phyloP scores from a whole-genome alignment of 2,329 filamentous ascomycete species.

The Amauroascus niger region DNA sequence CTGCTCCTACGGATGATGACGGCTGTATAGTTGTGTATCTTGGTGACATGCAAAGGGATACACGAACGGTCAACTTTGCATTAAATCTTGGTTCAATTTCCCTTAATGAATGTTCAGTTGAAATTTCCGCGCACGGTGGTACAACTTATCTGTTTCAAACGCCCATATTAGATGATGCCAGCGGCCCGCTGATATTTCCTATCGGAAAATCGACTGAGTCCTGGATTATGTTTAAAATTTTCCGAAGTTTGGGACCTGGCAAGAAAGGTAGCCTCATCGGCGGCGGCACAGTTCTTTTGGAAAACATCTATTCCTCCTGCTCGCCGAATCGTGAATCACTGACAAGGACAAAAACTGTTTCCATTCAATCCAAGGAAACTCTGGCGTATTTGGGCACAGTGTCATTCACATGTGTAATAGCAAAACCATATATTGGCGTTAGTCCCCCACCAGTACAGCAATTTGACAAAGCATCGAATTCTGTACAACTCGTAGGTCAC shows the following conservation, averaged over 20 bases:
- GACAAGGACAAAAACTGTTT: conserved; percentile 27
- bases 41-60: conserved; percentile 17
- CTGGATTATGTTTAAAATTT: conserved; percentile 21
- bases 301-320: conserved; percentile 20
- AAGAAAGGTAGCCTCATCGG: conserved; percentile 18
- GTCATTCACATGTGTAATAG: conserved; percentile 30
- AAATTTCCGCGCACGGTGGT: conserved; percentile 8
- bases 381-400: conserved; percentile 27
- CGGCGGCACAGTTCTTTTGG: conserved; percentile 24
- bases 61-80: conserved; percentile 11
- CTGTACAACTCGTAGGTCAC: conserved; percentile 26
- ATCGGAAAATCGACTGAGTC: conserved; percentile 11
- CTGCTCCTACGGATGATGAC: background rate
- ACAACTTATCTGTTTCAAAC: conserved; percentile 14
- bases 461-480: background rate
- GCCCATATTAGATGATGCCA: conserved; percentile 23
- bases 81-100: conserved; percentile 5
- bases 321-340: conserved; percentile 27
- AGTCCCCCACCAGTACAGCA: background rate
- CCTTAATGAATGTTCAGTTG: conserved; percentile 11
- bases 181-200: conserved; percentile 21
- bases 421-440: conserved; percentile 18
- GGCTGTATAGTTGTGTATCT: conserved; percentile 18
- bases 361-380: conserved; percentile 25
- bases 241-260: background rate